A percentile compares a stretch with the other conserved stretches of the same genome.
Evolutionary conservation across 768 basidiomycete genomes (phyloP).

Genomic region (Amanita polypyramis): DNA sequence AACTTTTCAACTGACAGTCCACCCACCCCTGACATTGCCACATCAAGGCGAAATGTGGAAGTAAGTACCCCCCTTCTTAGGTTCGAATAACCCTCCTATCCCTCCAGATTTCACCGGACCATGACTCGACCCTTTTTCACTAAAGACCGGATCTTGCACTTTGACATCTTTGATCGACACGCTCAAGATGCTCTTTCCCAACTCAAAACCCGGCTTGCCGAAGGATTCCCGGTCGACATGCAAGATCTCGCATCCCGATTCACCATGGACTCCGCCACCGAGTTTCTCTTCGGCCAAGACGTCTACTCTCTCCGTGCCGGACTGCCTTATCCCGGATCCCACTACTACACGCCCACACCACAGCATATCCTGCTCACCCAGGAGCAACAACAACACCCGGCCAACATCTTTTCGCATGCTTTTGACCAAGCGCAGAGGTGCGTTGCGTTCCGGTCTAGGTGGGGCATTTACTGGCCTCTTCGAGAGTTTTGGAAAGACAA

Average conservation of each 20-base stretch:
- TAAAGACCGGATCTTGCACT: conserved; percentile 49
- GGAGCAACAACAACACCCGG: conserved; percentile 21
- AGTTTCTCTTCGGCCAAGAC: conserved; percentile 46
- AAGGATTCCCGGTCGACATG: conserved; percentile 46
- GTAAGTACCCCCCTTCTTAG: conserved; percentile 23
- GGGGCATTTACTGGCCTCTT: conserved; percentile 23
- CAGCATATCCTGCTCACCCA: conserved; percentile 16
- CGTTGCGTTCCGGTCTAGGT: conserved; percentile 25
- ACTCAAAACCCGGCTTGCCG: conserved; percentile 31
- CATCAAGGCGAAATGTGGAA: conserved; percentile 59
- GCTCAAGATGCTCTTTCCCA: conserved; percentile 34
- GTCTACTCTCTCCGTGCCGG: conserved; percentile 39
- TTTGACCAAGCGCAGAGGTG: conserved; percentile 35
- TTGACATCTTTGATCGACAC: conserved; percentile 50
- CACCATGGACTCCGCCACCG: conserved; percentile 56
- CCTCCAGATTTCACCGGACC: conserved; percentile 44
- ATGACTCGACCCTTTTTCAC: conserved; percentile 68
- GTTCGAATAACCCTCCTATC: too few relatives aligned
- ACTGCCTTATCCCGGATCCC: conserved; percentile 34
- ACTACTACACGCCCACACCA: conserved; percentile 13
- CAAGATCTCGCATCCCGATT: conserved; percentile 44
- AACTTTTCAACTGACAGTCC: background rate
- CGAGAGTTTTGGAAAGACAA: conserved; percentile 41
- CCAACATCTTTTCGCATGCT: conserved; percentile 35
- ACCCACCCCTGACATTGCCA: background rate